phyloP scores from a whole-genome alignment of 164 flowering plant species.

The Annona squamosa region DNA sequence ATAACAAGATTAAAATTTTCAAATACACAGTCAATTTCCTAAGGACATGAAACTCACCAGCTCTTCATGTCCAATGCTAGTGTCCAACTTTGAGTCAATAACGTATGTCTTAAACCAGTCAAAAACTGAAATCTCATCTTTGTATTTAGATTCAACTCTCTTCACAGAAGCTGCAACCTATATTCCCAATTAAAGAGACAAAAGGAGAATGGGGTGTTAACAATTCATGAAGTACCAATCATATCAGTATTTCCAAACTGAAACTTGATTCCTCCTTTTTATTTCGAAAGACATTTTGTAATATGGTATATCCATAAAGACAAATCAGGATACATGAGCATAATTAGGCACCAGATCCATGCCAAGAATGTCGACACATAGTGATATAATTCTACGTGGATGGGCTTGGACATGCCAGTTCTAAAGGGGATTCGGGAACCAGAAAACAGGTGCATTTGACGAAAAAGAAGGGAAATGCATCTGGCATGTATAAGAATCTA shows the following conservation, averaged over 20 bases:
- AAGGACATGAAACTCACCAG: conserved; percentile 49
- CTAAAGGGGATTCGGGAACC: too few species aligned
- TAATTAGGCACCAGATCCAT: too few species aligned
- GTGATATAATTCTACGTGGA: too few species aligned
- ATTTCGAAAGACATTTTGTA: too few species aligned
- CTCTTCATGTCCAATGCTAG: conserved; percentile 73
- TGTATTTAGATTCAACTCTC: conserved; percentile 49
- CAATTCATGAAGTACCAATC: neutral
- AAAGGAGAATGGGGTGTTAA: neutral
- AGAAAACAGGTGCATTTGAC: too few species aligned
- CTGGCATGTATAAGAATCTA: too few species aligned
- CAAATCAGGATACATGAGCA: too few species aligned
- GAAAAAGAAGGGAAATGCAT: too few species aligned
- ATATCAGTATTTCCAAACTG: neutral
- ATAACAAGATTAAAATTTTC: neutral
- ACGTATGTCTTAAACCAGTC: conserved; percentile 76
- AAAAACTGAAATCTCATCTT: conserved; percentile 50
- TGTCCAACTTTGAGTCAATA: conserved; percentile 55
- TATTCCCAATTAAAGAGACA: neutral
- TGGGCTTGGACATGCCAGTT: too few species aligned
- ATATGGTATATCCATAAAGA: too few species aligned
- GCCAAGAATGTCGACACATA: too few species aligned
- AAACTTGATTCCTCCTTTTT: too few species aligned
- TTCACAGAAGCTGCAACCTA: conserved; percentile 57
- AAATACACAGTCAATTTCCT: neutral